A percentile compares a stretch with the other conserved stretches of the same genome.
Conservation (phyloP, 2,329 filamentous ascomycete genomes). For the Endoconidiophora polonica region DNA sequence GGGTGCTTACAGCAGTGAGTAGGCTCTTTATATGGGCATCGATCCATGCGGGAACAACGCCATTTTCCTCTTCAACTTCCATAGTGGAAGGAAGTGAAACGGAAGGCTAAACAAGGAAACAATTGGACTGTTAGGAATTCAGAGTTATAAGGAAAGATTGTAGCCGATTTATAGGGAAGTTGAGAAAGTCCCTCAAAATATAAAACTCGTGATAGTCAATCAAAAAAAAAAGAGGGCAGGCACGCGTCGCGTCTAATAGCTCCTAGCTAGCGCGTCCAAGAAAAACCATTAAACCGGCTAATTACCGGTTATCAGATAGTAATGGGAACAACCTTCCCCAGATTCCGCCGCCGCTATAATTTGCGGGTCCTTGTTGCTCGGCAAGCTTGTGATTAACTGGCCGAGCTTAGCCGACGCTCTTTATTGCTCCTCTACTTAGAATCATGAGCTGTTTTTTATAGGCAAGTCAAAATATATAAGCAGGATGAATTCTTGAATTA, state of each 20-base stretch:
- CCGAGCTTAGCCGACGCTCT: constrained; percentile 27
- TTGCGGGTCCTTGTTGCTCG: too few relatives aligned
- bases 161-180: too few relatives aligned
- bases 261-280: too few relatives aligned
- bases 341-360: not conserved
- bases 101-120: not conserved
- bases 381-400: constrained; percentile 14
- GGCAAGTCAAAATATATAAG: not conserved
- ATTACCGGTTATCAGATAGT: not conserved
- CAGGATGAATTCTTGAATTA: too few relatives aligned
- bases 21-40: constrained; percentile 87
- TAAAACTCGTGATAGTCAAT: too few relatives aligned
- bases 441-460: not conserved
- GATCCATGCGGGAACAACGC: constrained; percentile 76
- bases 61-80: constrained; percentile 17
- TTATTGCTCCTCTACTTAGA: too few relatives aligned
- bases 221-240: too few relatives aligned
- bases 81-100: not conserved
- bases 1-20: constrained; percentile 63
- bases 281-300: constrained; percentile 10
- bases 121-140: not conserved
- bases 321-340: not conserved
- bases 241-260: constrained; percentile 14
- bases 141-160: not conserved
- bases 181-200: too few relatives aligned